Evolutionary conservation across 2,329 filamentous ascomycete genomes (phyloP).

Genomic region (Aspergillus pseudoterreus): DNA sequence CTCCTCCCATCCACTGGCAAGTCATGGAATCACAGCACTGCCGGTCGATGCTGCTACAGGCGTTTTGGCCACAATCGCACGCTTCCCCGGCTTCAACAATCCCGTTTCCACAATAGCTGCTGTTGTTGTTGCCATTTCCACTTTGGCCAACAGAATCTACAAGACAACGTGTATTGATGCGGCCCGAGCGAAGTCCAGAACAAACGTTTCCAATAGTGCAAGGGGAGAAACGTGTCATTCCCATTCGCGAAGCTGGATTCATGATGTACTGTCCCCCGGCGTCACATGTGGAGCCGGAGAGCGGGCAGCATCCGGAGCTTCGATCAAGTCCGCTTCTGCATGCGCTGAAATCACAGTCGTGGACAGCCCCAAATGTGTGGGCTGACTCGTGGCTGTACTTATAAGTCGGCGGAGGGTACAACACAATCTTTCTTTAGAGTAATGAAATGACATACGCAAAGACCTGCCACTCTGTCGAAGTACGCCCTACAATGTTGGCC

Average conservation of each 20-base stretch:
- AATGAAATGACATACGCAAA: constrained; percentile 56
- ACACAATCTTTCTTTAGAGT: not conserved
- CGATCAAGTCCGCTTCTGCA: constrained; percentile 27
- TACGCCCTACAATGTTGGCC: constrained; percentile 83
- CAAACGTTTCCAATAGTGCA: constrained; percentile 89
- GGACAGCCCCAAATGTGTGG: constrained; percentile 86
- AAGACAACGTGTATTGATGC: constrained; percentile 68
- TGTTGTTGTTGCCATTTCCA: constrained; percentile 35
- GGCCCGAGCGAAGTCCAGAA: constrained; percentile 68
- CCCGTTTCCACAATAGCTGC: constrained; percentile 70
- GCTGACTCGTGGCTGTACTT: constrained; percentile 68
- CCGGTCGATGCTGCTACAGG: constrained; percentile 4
- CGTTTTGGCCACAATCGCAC: constrained; percentile 73
- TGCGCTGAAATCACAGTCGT: constrained; percentile 51
- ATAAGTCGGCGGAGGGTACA: no score
- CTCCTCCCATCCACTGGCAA: constrained; percentile 12
- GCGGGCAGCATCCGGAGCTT: constrained; percentile 69
- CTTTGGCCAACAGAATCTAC: constrained; percentile 35
- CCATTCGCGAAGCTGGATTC: constrained; percentile 51
- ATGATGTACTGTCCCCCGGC: constrained; percentile 66
- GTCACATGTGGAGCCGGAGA: constrained; percentile 63
- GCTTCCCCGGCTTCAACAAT: constrained; percentile 87
- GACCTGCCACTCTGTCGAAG: constrained; percentile 84
- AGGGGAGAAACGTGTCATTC: constrained; percentile 72
- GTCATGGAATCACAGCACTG: constrained; percentile 18